Evolutionary conservation across 352 stramenopile genomes (phyloP), one percentile per base, ranked within the genome.

Genomic region (Globisporangium uncinulatum): DNA sequence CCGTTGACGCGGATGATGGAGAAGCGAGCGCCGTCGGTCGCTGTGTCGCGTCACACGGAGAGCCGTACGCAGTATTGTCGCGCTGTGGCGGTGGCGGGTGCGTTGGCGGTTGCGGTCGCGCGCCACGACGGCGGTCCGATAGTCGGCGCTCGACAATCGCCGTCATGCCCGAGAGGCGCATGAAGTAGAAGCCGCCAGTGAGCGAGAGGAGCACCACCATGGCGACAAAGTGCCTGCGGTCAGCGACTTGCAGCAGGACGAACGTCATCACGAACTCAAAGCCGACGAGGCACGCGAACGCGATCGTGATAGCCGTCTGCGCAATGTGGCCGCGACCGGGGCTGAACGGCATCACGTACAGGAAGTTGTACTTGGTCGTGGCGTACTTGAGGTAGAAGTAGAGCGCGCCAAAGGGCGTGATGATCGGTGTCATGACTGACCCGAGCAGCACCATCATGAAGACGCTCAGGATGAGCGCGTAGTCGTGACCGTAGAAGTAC

Each of bases 331-430:
- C 82, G 21, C 77, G 73, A 8, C 83, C 83, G 6, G 81, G 67
- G 24, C 66, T 90, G 61, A 83, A 86, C 13, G 80, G 79, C 20
- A 86, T 56, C 31, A 93, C 83, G 49, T 93, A 93, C 10, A 93
- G 50, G 50, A 87, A 81, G 54, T 91, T 91, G 71, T 93, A 93
- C 74, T 93, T 93, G 57, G 71, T 82, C 8, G 76, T 81, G 37
- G 49, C 42, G 45, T 71, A 83, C 56, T 91, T 89, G 63, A 93
- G 63, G 59, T 87, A 90, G 60, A 93, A 93, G 67, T 86, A 93
- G 17, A 90, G 56, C 20, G 80, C 81, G 6, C 79, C 83, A 45
- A 93, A 91, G 4, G 77, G 83, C 15, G 81, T 91, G 54, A 93
- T 71, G 57, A 92, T 70, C 4, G 81, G 83, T 15, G 81, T 89